phyloP scores from a whole-genome alignment of 225 moss, liverwort and hornwort species.

The Marchantia polymorpha region DNA sequence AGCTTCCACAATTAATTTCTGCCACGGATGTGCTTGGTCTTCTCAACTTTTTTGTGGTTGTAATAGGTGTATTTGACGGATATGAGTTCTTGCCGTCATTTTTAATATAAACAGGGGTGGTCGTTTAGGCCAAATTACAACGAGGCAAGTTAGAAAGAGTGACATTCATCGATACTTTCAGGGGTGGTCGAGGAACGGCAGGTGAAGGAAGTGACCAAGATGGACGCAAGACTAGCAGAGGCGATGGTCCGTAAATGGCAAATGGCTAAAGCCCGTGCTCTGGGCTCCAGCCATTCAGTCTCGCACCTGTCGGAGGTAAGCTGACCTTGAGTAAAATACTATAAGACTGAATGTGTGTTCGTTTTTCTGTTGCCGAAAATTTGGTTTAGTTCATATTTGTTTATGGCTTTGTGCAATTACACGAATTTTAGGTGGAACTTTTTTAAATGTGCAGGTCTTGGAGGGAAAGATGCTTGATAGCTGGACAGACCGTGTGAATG shows the following conservation, averaged over 20 bases:
- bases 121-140: no score
- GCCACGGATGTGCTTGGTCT: neutral
- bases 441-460: constrained; percentile 55
- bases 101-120: neutral
- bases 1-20: neutral
- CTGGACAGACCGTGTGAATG: constrained; percentile 94
- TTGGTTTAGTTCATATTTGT: neutral
- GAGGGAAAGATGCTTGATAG: constrained; percentile 94
- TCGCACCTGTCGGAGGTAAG: constrained; percentile 79
- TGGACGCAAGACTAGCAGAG: constrained; percentile 94
- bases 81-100: no score
- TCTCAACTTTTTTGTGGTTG: neutral
- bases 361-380: neutral
- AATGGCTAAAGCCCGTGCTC: constrained; percentile 86
- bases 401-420: no score
- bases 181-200: constrained; percentile 38
- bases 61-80: neutral
- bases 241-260: constrained; percentile 90
- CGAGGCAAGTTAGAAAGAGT: constrained; percentile 29
- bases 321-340: neutral
- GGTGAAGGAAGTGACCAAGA: constrained; percentile 55
- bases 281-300: constrained; percentile 74
- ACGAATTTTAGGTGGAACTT: neutral
- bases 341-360: neutral
- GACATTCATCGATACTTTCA: constrained; percentile 36